Evolutionary conservation across 805 yeast genomes (phyloP).

Genomic region (Candida vaughaniae): DNA sequence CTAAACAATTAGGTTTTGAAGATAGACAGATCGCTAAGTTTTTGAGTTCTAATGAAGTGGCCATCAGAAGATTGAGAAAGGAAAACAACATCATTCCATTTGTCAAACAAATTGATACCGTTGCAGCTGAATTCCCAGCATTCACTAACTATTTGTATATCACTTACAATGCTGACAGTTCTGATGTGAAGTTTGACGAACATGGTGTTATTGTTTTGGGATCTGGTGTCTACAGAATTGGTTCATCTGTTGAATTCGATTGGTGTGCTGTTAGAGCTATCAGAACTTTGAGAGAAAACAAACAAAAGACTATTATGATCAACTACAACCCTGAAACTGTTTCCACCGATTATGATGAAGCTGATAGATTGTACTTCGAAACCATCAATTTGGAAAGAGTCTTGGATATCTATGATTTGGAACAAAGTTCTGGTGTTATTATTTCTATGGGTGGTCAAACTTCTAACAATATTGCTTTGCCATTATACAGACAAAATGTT

Average conservation of each 20-base stretch:
- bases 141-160: conserved; percentile 90
- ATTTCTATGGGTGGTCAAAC: conserved; percentile 99
- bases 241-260: conserved; percentile 97
- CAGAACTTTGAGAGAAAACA: conserved; percentile 75
- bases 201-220: conserved; percentile 95
- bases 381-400: conserved; percentile 92
- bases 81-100: conserved; percentile 86
- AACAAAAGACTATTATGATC: conserved; percentile 90
- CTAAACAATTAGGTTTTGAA: conserved; percentile 95
- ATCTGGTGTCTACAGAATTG: conserved; percentile 98
- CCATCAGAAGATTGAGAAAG: conserved; percentile 83
- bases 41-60: conserved; percentile 85
- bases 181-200: conserved; percentile 86
- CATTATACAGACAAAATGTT: conserved; percentile 89
- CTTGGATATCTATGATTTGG: conserved; percentile 90
- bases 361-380: conserved; percentile 94
- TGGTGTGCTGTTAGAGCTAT: conserved; percentile 99
- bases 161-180: conserved; percentile 88
- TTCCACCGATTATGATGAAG: conserved; percentile 97
- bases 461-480: conserved; percentile 92
- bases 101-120: conserved; percentile 96
- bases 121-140: conserved; percentile 99
- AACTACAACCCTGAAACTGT: conserved; percentile 99
- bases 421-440: conserved; percentile 86
- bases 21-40: conserved; percentile 94